Base-by-base conservation (phyloP, 805 yeast species). In the Cyberlindnera euphorbiae region DNA sequence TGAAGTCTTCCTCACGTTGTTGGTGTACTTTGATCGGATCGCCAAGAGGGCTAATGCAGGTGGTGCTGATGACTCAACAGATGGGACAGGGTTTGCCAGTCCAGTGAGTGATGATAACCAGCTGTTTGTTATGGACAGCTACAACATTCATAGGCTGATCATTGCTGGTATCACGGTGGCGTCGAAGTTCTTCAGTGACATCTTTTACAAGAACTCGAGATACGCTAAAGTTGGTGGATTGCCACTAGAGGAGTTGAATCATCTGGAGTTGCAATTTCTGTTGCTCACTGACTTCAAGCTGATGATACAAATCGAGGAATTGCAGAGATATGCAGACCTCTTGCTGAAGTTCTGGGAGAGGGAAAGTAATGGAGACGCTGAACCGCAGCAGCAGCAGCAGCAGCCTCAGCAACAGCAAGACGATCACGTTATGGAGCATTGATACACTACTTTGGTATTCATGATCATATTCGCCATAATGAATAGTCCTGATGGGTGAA, bases 221-320 rank as follows among this genome's bases (percentile, higher is more conserved):
- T 90, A 90, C 59, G 96, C 97, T 9, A 85, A 89, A 58, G 93
- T 90, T 29, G 97, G 97, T 6, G 97, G 97, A 0, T 69, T 90
- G 37, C 95, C 97, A 7, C 69, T 88, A 39, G 95, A 86, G 38
- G 99, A 93, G 58, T 70, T 93, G 56, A 93, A 93, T 56, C 89
- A 85, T 60, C 67, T 93, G 47, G 99, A 93, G 60, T 65, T 93
- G 30, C 97, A 90, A 58, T 89, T 93, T 56, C 64, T 90, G 49
- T 60, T 89, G 33, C 65, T 90, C 41, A 70, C 88, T 34, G 96
- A 93, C 62, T 90, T 93, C 62, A 79, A 81, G 55, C 67, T 90
- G 42, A 75, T 89, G 77, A 85, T 93, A 30, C 81, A 86, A 23
- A 81, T 84, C 11, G 96, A 89, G 55, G 98, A 93, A 58, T 68